Evolutionary conservation across 2,329 filamentous ascomycete genomes (phyloP), one percentile per base, ranked within the genome.

Genomic region (Aspergillus ruber): DNA sequence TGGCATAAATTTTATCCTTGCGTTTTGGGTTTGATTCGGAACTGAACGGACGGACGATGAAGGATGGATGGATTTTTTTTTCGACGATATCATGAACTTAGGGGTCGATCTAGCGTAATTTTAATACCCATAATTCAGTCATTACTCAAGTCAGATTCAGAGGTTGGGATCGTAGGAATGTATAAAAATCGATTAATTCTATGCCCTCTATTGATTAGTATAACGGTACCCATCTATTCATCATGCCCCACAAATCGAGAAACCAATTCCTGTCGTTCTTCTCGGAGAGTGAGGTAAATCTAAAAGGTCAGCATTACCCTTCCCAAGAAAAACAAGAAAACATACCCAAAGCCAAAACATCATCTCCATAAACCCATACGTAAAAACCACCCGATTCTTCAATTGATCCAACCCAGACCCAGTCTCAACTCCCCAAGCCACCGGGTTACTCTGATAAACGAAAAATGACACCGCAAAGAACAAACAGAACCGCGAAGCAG

Each of bases 321-420:
- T 4, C 10, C 29, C 46, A 8, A 25, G 29, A n/a, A 43, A 29
- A 42, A 20, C 36, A 48, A 4, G 27, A 13, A 17, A 5, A 66
- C 74, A 53, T 63, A 82, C 82, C 90, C 90, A 95, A 68, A 95
- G 90, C 88, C 90, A 95, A 51, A 80, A 79, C 56, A 88, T 75
- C 65, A 88, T 81, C 74, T 96, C 90, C 62, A 95, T 63, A 60
- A 95, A 93, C 7, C 82, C 83, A 69, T 89, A 93, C 0, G 86
- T 83, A 64, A 96, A 94, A 36, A 95, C 81, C 36, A 95, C 74
- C 44, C 88, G 81, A 64, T 94, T 95, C 73, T 90, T 89, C 58
- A 95, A 68, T 20, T 80, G 79, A 52, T 90, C 84, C 43, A 81
- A 75, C 64, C 76, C 60, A 53, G 59, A 45, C 50, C 63, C 45